Conservation (phyloP, 352 stramenopile genomes). For the Elongisporangium prolatum region DNA sequence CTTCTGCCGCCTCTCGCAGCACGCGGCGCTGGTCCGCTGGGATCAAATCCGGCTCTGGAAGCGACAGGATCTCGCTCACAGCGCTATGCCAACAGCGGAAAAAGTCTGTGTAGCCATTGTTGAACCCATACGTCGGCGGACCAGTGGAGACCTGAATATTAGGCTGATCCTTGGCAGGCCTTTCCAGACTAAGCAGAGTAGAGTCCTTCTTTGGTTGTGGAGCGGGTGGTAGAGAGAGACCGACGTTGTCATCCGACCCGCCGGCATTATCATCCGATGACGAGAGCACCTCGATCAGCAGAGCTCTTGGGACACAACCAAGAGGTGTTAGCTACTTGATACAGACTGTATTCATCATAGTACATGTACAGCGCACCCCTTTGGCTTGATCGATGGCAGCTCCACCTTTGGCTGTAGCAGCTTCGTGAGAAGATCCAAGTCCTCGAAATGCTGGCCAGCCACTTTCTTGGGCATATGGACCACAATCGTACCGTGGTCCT, state of each 20-base stretch:
- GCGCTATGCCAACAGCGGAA: slow-evolving; percentile 91
- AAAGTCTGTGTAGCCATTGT: slow-evolving; percentile 90
- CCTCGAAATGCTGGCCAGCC: slow-evolving; percentile 82
- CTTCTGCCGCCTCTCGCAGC: slow-evolving; percentile 84
- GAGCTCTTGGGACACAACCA: slow-evolving; percentile 24
- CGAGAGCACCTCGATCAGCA: slow-evolving; percentile 82
- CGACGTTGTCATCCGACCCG: not conserved
- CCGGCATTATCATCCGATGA: slow-evolving; percentile 22
- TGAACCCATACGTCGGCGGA: slow-evolving; percentile 91
- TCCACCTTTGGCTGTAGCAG: slow-evolving; percentile 75
- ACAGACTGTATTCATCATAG: not conserved
- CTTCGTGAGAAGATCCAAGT: slow-evolving; percentile 92
- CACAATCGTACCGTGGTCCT: slow-evolving; percentile 92
- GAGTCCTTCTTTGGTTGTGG: slow-evolving; percentile 16
- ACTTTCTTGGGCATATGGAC: slow-evolving; percentile 90
- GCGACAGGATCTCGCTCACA: slow-evolving; percentile 91
- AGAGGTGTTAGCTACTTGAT: not conserved
- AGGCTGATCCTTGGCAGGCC: slow-evolving; percentile 1
- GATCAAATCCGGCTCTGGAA: slow-evolving; percentile 86
- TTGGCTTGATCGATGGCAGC: slow-evolving; percentile 29
- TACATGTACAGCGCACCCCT: slow-evolving; percentile 10
- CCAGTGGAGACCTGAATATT: slow-evolving; percentile 38
- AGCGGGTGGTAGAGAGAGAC: not conserved
- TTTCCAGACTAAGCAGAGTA: slow-evolving; percentile 57
- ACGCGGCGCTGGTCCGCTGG: slow-evolving; percentile 57